phyloP scores from a whole-genome alignment of 768 basidiomycete species.

The Kwoniella dejecticola region DNA sequence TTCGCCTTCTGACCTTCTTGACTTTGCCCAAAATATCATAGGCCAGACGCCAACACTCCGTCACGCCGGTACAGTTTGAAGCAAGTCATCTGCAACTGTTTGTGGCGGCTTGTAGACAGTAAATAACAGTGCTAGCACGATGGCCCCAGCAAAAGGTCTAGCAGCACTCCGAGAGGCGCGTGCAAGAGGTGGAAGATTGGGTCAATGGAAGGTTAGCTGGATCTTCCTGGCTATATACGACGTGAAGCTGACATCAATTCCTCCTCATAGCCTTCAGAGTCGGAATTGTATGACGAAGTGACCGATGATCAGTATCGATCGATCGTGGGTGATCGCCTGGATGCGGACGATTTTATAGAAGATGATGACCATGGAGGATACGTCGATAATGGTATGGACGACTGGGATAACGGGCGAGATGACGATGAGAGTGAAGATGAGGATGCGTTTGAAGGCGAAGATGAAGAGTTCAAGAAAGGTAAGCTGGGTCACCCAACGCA shows the following conservation, averaged over 20 bases:
- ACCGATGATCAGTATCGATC: slow-evolving; percentile 82
- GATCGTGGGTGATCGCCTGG: slow-evolving; percentile 79
- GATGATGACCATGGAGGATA: slow-evolving; percentile 92
- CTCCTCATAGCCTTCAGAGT: slow-evolving; percentile 61
- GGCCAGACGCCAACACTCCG: background rate
- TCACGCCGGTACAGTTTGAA: background rate
- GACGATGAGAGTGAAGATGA: slow-evolving; percentile 61
- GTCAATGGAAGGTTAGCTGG: slow-evolving; percentile 53
- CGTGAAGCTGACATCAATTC: background rate
- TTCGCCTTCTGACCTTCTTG: background rate
- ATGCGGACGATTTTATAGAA: slow-evolving; percentile 88
- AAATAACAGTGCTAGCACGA: no score
- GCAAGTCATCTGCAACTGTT: no score
- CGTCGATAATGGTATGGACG: slow-evolving; percentile 95
- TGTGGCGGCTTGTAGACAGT: no score
- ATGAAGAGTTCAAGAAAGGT: slow-evolving; percentile 50
- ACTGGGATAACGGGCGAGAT: slow-evolving; percentile 64
- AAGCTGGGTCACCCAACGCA: slow-evolving; percentile 2
- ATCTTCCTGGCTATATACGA: no score
- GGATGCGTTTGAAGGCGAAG: slow-evolving; percentile 59
- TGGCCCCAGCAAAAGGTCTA: slow-evolving; percentile 34
- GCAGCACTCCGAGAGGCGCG: slow-evolving; percentile 56
- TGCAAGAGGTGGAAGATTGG: slow-evolving; percentile 52
- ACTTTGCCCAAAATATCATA: background rate
- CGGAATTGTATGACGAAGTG: slow-evolving; percentile 81